Evolutionary conservation across 139 green algal genomes (phyloP), one percentile per base, ranked within the genome.

Genomic region (Auxenochlorella pyrenoidosa): DNA sequence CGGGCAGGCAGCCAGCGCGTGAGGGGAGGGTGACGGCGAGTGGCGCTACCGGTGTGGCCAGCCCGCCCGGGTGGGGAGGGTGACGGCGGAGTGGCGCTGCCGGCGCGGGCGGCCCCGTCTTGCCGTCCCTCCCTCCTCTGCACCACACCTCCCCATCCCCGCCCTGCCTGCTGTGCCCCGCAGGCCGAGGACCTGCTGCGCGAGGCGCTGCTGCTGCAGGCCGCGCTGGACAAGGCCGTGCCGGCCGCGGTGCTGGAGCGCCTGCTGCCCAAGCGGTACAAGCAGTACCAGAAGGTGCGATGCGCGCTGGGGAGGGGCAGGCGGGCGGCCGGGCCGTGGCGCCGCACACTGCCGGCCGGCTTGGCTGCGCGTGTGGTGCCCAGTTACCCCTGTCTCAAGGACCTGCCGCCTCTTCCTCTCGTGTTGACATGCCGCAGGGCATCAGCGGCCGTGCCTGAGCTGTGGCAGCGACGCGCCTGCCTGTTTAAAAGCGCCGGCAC

Each of bases 211-310:
- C 68, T 94, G 60, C 59, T 94, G 72, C 76, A 90, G 68, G 83
- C 66, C 3, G 87, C 91, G 18, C 82, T 94, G 72, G 43, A 88
- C 28, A 76, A 86, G 21, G 71, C 81, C 19, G 79, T 88, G 13
- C 38, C 88, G 21, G 83, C 84, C 21, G 84, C 86, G 40, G 70
- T 96, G 43, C 89, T 98, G 82, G 95, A 98, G 92, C 91, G 90
- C 43, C 89, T 97, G 83, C 94, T 98, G 89, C 95, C 95, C 82
- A 97, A 97, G 89, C 93, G 95, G 16, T 96, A 91, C 90, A 98
- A 98, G 92, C 95, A 98, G 91, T 97, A 96, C 91, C 71, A 91
- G 43, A 97, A 97, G 91, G 54, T 63, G 54, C 54, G 54, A 6
- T 54, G 47, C 47, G 8, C 47, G 6, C 8, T 6, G 6, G 47